These are phyloP conservation scores for Austroboletus novae-zelandiae DNA, from an alignment of 1,284 basidiomycete species.

Conservation along the genomic window DNA sequence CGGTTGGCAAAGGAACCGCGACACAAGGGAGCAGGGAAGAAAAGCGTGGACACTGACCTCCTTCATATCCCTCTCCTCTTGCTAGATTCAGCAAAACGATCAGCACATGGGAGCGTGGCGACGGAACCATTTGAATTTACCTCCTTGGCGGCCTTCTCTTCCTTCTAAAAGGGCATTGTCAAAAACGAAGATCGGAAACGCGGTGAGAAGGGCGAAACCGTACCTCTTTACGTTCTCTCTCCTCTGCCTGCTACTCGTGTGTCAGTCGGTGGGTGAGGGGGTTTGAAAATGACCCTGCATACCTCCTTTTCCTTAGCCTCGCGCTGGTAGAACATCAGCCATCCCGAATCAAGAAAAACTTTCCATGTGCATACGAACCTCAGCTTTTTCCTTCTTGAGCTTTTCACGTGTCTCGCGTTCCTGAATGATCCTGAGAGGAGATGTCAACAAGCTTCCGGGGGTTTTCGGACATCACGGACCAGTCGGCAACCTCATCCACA, in stretches of 20 bases:
- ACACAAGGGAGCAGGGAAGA: conserved; percentile 1
- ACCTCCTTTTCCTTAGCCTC: conserved; percentile 74
- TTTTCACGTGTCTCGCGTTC: conserved; percentile 80
- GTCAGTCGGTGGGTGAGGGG: neutral
- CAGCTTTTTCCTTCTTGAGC: conserved; percentile 81
- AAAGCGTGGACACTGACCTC: conserved; percentile 38
- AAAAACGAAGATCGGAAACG: conserved; percentile 6
- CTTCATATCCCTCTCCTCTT: conserved; percentile 49
- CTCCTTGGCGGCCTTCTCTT: conserved; percentile 48
- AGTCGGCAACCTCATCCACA: conserved; percentile 73
- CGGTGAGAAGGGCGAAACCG: conserved; percentile 5
- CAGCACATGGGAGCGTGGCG: conserved; percentile 9
- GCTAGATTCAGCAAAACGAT: conserved; percentile 33
- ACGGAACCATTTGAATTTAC: conserved; percentile 17
- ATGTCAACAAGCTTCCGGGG: conserved; percentile 6
- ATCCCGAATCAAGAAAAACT: neutral
- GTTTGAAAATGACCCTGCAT: conserved; percentile 10
- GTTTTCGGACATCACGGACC: conserved; percentile 36
- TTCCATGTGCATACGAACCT: conserved; percentile 41
- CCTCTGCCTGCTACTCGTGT: conserved; percentile 39
- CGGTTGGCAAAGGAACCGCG: neutral
- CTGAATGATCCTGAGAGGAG: conserved; percentile 51
- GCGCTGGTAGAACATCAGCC: conserved; percentile 42
- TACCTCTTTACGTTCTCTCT: conserved; percentile 57
- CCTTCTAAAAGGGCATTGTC: conserved; percentile 40